Evolutionary conservation across 768 basidiomycete genomes (phyloP), one percentile per base, ranked within the genome.

Genomic region (Psilocybe azurescens): DNA sequence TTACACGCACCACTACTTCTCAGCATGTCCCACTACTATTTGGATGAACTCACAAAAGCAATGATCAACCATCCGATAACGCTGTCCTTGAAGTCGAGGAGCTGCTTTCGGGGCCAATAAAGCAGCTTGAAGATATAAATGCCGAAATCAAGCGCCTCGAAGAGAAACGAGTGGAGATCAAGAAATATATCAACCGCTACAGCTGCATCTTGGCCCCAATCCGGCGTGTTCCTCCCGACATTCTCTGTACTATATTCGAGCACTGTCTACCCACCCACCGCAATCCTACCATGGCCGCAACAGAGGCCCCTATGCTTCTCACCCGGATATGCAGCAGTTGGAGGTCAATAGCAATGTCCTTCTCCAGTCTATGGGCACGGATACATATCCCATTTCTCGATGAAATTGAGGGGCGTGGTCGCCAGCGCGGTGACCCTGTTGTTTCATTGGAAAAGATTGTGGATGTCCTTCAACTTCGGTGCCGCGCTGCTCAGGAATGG

Each of bases 271-370:
- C 46, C 1, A 24, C 41, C 14, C 18, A 60, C 8, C 59, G 59
- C 2, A 54, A 60, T 18, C 53, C 59, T 1, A 49, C 36, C 14
- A 47, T 55, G 41, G 44, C 9, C 2, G n/a, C 53, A 8, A 24
- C 41, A 5, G 59, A 60, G 5, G 39, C 41, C n/a, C 59, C 59
- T 1, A 33, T 60, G 18, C 38, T 60, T 1, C 53, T 60, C n/a
- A 60, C 47, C 5, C 59, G 46, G 1, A 44, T 60, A 3, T 60
- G 52, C 46, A 54, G 59, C 1, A 54, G 8, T 14, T 60, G 59
- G 59, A 39, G 52, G 9, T 16, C 41, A 1, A 7, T 55, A 6
- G 59, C 46, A 2, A n/a, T 60, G 5, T 7, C 53, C 2, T 44
- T 29, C 8, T 41, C 59, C 3, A 41, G 44, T 1, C 33, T 60